Evolutionary conservation across 1,139 yeast species (phyloP).

Genomic region (Lodderomyces parapsilosis): DNA sequence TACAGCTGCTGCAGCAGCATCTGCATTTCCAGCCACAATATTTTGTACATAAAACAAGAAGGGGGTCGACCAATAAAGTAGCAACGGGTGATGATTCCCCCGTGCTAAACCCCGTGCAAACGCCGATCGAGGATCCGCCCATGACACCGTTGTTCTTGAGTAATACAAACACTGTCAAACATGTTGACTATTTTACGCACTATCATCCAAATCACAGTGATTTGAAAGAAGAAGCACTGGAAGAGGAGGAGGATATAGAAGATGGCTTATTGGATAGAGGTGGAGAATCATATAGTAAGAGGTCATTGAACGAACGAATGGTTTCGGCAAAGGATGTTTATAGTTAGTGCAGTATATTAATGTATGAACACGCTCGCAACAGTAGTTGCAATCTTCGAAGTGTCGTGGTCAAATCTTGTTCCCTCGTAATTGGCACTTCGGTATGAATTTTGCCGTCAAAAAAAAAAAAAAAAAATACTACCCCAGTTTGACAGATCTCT

Average conservation of each 20-base stretch:
- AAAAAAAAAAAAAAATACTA: not conserved
- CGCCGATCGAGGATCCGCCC: constrained; percentile 45
- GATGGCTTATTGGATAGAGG: not conserved
- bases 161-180: constrained; percentile 8
- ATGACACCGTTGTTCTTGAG: constrained; percentile 46
- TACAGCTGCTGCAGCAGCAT: not conserved
- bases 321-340: not conserved
- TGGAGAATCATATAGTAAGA: not conserved
- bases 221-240: constrained; percentile 15
- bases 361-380: not conserved
- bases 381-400: not conserved
- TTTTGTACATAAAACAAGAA: not conserved
- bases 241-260: constrained; percentile 10
- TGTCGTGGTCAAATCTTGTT: not conserved
- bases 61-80: not conserved
- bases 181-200: constrained; percentile 13
- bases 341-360: not conserved
- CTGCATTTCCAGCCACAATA: not conserved
- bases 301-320: not conserved
- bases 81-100: constrained; percentile 33
- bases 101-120: constrained; percentile 40
- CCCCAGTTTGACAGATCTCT: not conserved
- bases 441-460: constrained; percentile 2
- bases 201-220: constrained; percentile 3
- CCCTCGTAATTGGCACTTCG: not conserved